These are phyloP conservation scores for Fusarium sp. DNA, from an alignment of 2,329 filamentous ascomycete species.

Conservation along the genomic window DNA sequence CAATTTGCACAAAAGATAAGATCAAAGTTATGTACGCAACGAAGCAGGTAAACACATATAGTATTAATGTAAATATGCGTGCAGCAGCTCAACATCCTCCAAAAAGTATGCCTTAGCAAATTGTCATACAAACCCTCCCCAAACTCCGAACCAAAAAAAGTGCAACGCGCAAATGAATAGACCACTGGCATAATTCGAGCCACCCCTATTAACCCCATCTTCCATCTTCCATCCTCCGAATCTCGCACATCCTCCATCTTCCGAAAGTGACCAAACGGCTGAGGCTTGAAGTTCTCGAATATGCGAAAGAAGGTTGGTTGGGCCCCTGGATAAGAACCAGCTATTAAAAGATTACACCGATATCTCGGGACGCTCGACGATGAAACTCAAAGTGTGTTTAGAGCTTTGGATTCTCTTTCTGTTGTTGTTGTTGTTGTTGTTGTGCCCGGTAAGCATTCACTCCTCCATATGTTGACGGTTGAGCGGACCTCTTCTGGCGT, in stretches of 20 bases:
- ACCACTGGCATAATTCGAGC: background rate
- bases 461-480: constrained; percentile 38
- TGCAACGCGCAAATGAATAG: background rate
- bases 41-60: accelerated
- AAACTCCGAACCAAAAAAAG: background rate
- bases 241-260: background rate
- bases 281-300: background rate
- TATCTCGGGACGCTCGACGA: background rate
- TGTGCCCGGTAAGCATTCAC: constrained; percentile 45
- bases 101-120: background rate
- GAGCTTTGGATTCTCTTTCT: background rate
- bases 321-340: too few relatives aligned
- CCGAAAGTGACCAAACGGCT: background rate
- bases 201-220: background rate
- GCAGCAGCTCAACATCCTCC: background rate
- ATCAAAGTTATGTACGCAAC: background rate
- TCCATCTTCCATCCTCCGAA: background rate
- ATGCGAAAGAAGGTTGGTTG: background rate
- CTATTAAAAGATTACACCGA: background rate
- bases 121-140: background rate
- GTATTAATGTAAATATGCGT: background rate
- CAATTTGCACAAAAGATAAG: background rate
- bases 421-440: background rate
- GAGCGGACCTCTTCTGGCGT: constrained; percentile 8
- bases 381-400: background rate